Conservation (phyloP, 2,329 filamentous ascomycete species). For the Nemania sp. region DNA sequence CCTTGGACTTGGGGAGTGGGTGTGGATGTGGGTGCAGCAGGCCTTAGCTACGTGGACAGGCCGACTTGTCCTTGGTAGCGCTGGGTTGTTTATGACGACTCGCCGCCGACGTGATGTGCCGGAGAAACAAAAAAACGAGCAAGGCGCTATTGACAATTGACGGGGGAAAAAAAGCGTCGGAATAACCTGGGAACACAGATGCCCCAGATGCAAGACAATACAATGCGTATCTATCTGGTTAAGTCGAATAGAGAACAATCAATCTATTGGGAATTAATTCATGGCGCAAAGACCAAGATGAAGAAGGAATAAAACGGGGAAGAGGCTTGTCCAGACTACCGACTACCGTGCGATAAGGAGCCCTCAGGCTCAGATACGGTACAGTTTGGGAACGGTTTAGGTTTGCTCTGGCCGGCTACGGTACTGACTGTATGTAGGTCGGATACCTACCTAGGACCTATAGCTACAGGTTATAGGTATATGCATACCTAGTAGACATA, state of each 20-base stretch:
- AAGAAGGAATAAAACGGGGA: slow-evolving; percentile 23
- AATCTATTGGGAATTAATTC: slow-evolving; percentile 40
- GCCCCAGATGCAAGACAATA: slow-evolving; percentile 19
- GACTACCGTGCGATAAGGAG: slow-evolving; percentile 1
- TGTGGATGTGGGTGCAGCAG: slow-evolving; percentile 5
- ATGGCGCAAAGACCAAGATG: slow-evolving; percentile 40
- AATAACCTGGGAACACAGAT: slow-evolving; percentile 33
- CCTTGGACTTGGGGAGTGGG: slow-evolving; percentile 4
- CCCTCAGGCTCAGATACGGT: slow-evolving; percentile 1
- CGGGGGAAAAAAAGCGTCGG: slow-evolving; percentile 34
- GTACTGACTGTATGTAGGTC: background rate
- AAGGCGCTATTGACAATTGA: slow-evolving; percentile 32
- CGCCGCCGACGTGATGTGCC: slow-evolving; percentile 16
- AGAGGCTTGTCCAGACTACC: slow-evolving; percentile 14
- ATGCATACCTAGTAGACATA: background rate
- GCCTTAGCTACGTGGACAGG: slow-evolving; percentile 41
- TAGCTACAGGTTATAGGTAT: no score
- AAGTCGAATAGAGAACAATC: slow-evolving; percentile 28
- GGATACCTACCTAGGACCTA: background rate
- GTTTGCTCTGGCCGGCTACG: slow-evolving; percentile 18
- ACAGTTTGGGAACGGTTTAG: slow-evolving; percentile 1
- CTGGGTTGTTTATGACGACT: slow-evolving; percentile 33
- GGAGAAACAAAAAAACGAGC: slow-evolving; percentile 37
- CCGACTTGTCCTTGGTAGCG: slow-evolving; percentile 32
- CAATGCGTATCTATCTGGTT: slow-evolving; percentile 21